Evolutionary conservation across 2,329 filamentous ascomycete species (phyloP).

Genomic region (Colletotrichum tabaci): DNA sequence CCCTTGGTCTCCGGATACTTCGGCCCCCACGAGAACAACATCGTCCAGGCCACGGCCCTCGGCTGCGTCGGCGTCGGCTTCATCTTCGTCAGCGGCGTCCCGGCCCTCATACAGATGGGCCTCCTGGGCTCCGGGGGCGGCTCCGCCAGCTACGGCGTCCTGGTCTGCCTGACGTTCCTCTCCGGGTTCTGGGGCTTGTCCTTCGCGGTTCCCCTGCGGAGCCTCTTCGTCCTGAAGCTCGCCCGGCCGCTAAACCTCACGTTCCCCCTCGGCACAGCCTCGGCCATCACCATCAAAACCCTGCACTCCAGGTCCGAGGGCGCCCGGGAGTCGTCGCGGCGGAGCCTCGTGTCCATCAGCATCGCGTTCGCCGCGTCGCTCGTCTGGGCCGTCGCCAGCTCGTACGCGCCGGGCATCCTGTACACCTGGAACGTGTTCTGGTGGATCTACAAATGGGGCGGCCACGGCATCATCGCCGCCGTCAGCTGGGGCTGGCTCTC

Average conservation of each 20-base stretch:
- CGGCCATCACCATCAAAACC: not conserved
- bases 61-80: too few relatives aligned
- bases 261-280: not conserved
- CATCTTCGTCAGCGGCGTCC: too few relatives aligned
- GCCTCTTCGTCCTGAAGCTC: slow-evolving; percentile 5
- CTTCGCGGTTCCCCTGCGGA: slow-evolving; percentile 1
- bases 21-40: too few relatives aligned
- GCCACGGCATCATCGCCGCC: not conserved
- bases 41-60: too few relatives aligned
- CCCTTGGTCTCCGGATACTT: too few relatives aligned
- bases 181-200: not conserved
- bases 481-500: slow-evolving; percentile 6
- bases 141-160: too few relatives aligned
- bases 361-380: not conserved
- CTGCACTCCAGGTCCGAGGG: not conserved
- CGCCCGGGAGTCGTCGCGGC: not conserved
- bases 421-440: not conserved
- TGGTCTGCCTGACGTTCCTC: too few relatives aligned
- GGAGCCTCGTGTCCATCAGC: not conserved
- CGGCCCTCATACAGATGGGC: too few relatives aligned
- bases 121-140: too few relatives aligned
- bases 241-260: not conserved
- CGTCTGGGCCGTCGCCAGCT: not conserved
- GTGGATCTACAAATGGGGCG: slow-evolving; percentile 20
- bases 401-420: slow-evolving; percentile 3